phyloP scores from a whole-genome alignment of 805 yeast genomes.

The Teunomyces kruisii region DNA sequence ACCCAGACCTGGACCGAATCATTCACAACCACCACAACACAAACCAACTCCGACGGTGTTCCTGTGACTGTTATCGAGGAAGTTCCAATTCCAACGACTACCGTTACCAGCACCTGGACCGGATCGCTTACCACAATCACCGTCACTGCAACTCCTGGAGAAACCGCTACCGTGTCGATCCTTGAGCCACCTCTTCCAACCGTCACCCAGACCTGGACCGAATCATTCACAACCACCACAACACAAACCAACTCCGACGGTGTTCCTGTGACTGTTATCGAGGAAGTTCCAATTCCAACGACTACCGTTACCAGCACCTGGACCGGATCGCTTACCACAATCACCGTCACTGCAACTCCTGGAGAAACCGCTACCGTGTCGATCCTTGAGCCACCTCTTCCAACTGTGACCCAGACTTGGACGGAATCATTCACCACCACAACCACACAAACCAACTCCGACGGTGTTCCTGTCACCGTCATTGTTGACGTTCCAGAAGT shows the following conservation, averaged over 20 bases:
- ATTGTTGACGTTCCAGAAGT: slow-evolving; percentile 11
- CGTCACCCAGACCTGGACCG: slow-evolving; percentile 9
- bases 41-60: background rate
- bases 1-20: slow-evolving; percentile 9
- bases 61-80: slow-evolving; percentile 9
- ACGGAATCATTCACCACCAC: slow-evolving; percentile 8
- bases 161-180: slow-evolving; percentile 4
- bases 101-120: slow-evolving; percentile 6
- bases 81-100: slow-evolving; percentile 11
- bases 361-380: slow-evolving; percentile 4
- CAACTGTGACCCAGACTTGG: slow-evolving; percentile 9
- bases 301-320: slow-evolving; percentile 4
- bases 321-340: background rate
- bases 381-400: slow-evolving; percentile 2
- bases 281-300: slow-evolving; percentile 13
- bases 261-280: slow-evolving; percentile 6
- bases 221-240: slow-evolving; percentile 2
- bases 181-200: slow-evolving; percentile 6
- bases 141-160: background rate
- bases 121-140: background rate
- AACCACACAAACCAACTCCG: slow-evolving; percentile 1
- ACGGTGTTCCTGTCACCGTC: slow-evolving; percentile 3
- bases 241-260: slow-evolving; percentile 2
- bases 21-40: slow-evolving; percentile 3
- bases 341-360: background rate